Conservation (phyloP, 495 filamentous ascomycete genomes). For the Neurospora sp. region DNA sequence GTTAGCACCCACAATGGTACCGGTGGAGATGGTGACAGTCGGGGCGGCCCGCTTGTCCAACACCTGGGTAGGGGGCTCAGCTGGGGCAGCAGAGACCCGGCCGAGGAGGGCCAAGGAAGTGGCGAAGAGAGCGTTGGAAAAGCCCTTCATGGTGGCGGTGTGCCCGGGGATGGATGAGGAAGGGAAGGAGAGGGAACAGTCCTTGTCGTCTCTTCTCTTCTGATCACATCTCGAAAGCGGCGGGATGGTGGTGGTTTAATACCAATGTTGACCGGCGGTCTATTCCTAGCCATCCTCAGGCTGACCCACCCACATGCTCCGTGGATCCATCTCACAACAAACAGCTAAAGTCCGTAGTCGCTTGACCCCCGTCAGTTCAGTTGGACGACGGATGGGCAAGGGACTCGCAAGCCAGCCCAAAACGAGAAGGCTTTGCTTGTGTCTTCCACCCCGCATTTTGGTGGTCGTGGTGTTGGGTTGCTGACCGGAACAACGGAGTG, state of each 20-base stretch:
- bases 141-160: slow-evolving; percentile 20
- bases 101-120: slow-evolving; percentile 14
- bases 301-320: not conserved
- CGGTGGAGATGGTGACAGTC: slow-evolving; percentile 36
- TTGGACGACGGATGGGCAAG: not conserved
- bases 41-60: slow-evolving; percentile 30
- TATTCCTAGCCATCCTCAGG: not conserved
- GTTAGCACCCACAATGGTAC: slow-evolving; percentile 39
- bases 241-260: not conserved
- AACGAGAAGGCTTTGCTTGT: not conserved
- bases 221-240: not conserved
- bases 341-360: not conserved
- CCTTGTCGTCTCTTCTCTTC: not conserved
- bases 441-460: not conserved
- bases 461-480: not conserved
- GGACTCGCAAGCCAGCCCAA: not conserved
- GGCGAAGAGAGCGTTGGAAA: slow-evolving; percentile 8
- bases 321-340: not conserved
- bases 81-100: slow-evolving; percentile 17
- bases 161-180: not conserved
- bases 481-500: not conserved
- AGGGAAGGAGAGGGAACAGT: not conserved
- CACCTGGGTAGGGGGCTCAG: slow-evolving; percentile 20
- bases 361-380: not conserved
- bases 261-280: not conserved